A percentile compares a stretch with the other conserved stretches of the same genome.
Conservation (phyloP, 208 protist genomes). For the Crithidia brevicula region DNA sequence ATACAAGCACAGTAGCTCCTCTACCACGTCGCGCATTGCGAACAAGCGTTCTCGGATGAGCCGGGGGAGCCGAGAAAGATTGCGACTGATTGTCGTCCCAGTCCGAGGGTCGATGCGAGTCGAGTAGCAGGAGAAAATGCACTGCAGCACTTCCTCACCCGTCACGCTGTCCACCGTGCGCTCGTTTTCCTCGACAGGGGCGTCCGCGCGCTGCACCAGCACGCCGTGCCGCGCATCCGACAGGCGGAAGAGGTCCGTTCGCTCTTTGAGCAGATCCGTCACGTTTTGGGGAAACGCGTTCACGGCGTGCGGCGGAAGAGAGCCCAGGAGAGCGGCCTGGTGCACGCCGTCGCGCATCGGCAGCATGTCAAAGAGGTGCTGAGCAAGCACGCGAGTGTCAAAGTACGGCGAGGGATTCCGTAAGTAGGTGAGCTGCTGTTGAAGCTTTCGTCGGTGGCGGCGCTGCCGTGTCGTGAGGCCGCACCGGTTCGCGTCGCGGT, state of each 20-base stretch:
- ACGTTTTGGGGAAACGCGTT: slow-evolving; percentile 34
- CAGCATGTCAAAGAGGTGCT: slow-evolving; percentile 78
- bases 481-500: slow-evolving; percentile 32
- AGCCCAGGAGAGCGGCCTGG: slow-evolving; percentile 30
- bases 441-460: slow-evolving; percentile 47
- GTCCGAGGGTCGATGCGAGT: slow-evolving; percentile 46
- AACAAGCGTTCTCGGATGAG: slow-evolving; percentile 45
- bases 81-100: slow-evolving; percentile 70
- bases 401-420: slow-evolving; percentile 67
- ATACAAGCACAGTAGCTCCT: slow-evolving; percentile 56
- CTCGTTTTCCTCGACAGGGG: slow-evolving; percentile 16
- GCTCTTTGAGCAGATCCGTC: slow-evolving; percentile 22
- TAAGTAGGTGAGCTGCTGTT: slow-evolving; percentile 64
- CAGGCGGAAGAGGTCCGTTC: slow-evolving; percentile 27
- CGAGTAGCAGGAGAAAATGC: slow-evolving; percentile 65
- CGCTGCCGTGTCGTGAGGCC: slow-evolving; percentile 35
- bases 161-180: slow-evolving; percentile 37
- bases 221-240: slow-evolving; percentile 40
- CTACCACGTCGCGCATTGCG: slow-evolving; percentile 58
- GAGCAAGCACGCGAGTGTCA: slow-evolving; percentile 70
- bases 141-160: slow-evolving; percentile 75
- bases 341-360: slow-evolving; percentile 42
- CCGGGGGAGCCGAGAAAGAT: slow-evolving; percentile 43
- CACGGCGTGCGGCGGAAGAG: slow-evolving; percentile 30
- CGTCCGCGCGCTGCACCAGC: slow-evolving; percentile 75